Base-by-base conservation (phyloP, 2,329 filamentous ascomycete genomes). In the Diaporthe sp. region DNA sequence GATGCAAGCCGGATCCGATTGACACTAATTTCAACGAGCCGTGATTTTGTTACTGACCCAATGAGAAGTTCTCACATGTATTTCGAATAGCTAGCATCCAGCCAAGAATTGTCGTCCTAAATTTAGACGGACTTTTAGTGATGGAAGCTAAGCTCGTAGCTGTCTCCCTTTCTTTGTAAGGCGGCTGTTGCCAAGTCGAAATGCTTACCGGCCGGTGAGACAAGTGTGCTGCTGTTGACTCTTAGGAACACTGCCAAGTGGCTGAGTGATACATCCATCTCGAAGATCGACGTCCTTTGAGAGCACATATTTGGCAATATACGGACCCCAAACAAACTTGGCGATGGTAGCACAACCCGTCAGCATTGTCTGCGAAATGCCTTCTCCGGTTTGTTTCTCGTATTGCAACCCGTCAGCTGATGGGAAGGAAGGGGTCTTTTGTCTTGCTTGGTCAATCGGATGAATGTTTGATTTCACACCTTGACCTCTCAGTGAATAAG, bases 121-220 rank as follows among this genome's bases (percentile, higher is more conserved):
- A 22, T 70, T 28, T 55, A 55, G 49, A 42, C 31, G 34, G 15
- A 67, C 5, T n/a, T 13, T 22, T 42, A 42, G n/a, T 28, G 6
- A 8, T 53, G 7, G 19, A 12, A 55, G 49, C 49, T 42, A 39
- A 55, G 34, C 49, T 53, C n/a, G 3, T 28, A 53, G 15, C 15
- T 28, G 31, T 51, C 65, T 70, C 65, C 65, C 65, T 70, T 70
- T 28, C 15, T 65, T 65, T 68, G 31, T 70, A 42, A 19, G 49
- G 49, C 49, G 25, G 13, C 31, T 55, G 55, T 17, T 31, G 65
- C 65, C 65, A 70, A 70, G 65, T 55, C n/a, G 34, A 37, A 31
- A 70, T 19, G 34, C 65, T 37, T 49, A 70, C 49, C 49, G 49
- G n/a, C 19, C 13, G 28, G 34, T 70, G 49, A 70, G 49, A 70